phyloP scores from a whole-genome alignment of 257 asterid genomes.

The Anisodus tanguticus region DNA sequence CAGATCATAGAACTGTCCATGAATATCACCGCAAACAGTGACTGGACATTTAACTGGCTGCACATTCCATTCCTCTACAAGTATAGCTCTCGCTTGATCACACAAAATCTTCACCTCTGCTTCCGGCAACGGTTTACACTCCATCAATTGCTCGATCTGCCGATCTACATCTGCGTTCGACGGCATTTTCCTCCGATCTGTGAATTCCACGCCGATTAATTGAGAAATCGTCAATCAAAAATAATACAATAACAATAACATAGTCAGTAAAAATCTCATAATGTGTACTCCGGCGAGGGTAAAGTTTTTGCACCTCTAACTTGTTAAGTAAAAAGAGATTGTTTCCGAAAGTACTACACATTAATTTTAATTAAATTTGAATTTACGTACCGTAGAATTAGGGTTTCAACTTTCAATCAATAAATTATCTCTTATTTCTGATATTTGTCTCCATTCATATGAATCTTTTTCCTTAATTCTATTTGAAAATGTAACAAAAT shows the following conservation, averaged over 20 bases:
- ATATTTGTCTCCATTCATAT: slow-evolving; percentile 27
- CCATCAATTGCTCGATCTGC: slow-evolving; percentile 90
- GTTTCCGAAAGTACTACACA: too few relatives aligned
- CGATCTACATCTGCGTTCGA: slow-evolving; percentile 85
- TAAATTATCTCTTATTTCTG: not conserved
- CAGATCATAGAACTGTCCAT: slow-evolving; percentile 90
- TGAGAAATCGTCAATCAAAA: not conserved
- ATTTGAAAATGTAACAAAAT: not conserved
- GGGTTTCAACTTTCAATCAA: not conserved
- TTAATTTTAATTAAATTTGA: not conserved
- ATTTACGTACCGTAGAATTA: not conserved
- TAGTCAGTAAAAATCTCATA: too few relatives aligned
- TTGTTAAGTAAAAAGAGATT: too few relatives aligned
- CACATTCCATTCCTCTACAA: slow-evolving; percentile 94
- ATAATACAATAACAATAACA: too few relatives aligned
- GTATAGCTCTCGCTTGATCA: slow-evolving; percentile 87
- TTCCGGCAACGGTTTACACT: slow-evolving; percentile 85
- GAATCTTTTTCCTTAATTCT: not conserved
- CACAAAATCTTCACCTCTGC: slow-evolving; percentile 79
- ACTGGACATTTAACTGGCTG: slow-evolving; percentile 96
- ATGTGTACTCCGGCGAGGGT: too few relatives aligned
- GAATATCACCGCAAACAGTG: slow-evolving; percentile 90
- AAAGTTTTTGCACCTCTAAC: too few relatives aligned
- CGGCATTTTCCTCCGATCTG: slow-evolving; percentile 44
- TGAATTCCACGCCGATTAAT: not conserved